A percentile compares a stretch with the other conserved stretches of the same genome.
phyloP scores from a whole-genome alignment of 345 rosid species.

The Psidium friedrichsthalianum region DNA sequence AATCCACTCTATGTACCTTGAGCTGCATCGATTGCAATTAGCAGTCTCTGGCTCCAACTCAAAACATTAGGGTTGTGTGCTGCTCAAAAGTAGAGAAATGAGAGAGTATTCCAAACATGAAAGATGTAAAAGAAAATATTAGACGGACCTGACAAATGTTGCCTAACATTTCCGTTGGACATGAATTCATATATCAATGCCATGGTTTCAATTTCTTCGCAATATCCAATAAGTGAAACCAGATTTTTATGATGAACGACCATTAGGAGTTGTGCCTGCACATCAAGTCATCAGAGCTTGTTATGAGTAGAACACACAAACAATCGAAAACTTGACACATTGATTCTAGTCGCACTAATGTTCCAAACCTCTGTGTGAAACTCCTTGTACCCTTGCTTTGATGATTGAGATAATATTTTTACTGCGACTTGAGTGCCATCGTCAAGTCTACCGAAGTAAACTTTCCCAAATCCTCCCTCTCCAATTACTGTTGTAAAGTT shows the following conservation, averaged over 20 bases:
- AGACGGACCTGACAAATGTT: no score
- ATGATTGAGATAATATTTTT: constrained; percentile 10
- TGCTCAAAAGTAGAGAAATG: neutral
- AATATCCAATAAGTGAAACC: no score
- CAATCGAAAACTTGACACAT: neutral
- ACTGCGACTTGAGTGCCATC: constrained; percentile 12
- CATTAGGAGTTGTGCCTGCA: neutral
- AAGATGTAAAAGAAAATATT: neutral
- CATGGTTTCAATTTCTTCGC: no score
- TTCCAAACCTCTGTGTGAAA: constrained; percentile 16
- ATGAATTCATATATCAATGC: no score
- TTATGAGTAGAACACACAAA: neutral
- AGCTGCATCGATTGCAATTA: constrained; percentile 34
- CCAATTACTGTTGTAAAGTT: constrained; percentile 3
- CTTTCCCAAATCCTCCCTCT: constrained; percentile 23
- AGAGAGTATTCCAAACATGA: neutral
- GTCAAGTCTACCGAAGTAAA: constrained; percentile 10
- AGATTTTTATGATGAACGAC: no score
- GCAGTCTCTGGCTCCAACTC: constrained; percentile 14
- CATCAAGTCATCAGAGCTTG: neutral
- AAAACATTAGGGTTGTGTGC: neutral
- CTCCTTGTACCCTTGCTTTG: constrained; percentile 19
- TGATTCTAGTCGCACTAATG: neutral
- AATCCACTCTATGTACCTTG: constrained; percentile 6
- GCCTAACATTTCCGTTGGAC: no score